phyloP scores from a whole-genome alignment of 2,329 filamentous ascomycete genomes.

The Cercospora sojina region DNA sequence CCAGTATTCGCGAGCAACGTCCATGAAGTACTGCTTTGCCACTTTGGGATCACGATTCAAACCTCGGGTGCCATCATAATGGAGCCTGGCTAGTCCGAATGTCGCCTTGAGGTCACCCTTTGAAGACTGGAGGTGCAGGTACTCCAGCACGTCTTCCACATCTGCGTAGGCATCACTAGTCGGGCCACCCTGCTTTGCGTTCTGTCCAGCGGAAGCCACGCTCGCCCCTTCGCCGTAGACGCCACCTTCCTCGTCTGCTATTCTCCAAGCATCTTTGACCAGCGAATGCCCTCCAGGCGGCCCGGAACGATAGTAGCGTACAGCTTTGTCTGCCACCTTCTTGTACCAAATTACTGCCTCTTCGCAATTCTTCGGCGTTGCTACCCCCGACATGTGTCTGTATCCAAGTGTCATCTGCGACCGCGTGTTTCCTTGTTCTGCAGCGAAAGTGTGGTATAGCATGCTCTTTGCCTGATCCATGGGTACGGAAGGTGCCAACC shows the following conservation, averaged over 20 bases:
- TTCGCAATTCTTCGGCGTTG: conserved; percentile 81
- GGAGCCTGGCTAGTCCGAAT: conserved; percentile 78
- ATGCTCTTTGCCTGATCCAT: conserved; percentile 87
- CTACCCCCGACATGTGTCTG: conserved; percentile 80
- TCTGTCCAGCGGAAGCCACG: conserved; percentile 78
- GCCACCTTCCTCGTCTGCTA: conserved; percentile 86
- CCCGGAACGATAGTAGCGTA: conserved; percentile 81
- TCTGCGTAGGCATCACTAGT: conserved; percentile 81
- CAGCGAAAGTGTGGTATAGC: conserved; percentile 92
- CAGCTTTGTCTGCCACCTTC: conserved; percentile 86
- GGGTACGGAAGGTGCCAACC: conserved; percentile 76
- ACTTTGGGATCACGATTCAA: conserved; percentile 70
- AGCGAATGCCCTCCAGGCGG: conserved; percentile 83
- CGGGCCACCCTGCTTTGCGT: conserved; percentile 70
- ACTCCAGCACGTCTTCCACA: conserved; percentile 91
- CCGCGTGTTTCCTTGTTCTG: conserved; percentile 74
- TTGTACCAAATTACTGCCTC: conserved; percentile 86
- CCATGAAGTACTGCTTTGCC: conserved; percentile 77
- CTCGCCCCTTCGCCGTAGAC: conserved; percentile 96
- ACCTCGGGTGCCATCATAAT: conserved; percentile 81
- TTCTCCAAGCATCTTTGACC: conserved; percentile 74
- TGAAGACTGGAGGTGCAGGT: conserved; percentile 82
- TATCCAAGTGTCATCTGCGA: conserved; percentile 94
- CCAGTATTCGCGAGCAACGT: conserved; percentile 81
- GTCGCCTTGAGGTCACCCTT: conserved; percentile 88